These are phyloP conservation scores for Phialophora verrucosa DNA, from an alignment of 2,329 filamentous ascomycete species.

Conservation along the genomic window DNA sequence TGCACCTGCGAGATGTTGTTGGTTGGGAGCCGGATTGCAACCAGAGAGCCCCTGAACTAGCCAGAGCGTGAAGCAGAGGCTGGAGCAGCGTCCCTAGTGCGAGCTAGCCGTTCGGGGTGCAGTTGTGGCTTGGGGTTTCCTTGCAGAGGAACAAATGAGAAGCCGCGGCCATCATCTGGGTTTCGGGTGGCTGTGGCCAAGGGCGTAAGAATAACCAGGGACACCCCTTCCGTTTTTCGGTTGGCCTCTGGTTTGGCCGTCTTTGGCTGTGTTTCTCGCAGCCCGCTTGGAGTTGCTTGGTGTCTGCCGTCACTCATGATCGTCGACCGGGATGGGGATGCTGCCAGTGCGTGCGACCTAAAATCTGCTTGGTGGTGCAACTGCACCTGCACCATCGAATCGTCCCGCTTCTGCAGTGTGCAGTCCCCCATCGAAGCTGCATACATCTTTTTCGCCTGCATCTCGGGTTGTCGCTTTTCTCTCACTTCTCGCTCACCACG, in stretches of 20 bases:
- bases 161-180: conserved; percentile 4
- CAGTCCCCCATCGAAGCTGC: conserved; percentile 1
- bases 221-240: conserved; percentile 3
- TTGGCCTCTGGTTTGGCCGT: neutral
- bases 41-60: conserved; percentile 9
- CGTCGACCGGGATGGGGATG: conserved; percentile 10
- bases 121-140: conserved; percentile 13
- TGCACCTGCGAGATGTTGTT: neutral
- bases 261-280: conserved; percentile 12
- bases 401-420: conserved; percentile 6
- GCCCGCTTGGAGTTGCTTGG: conserved; percentile 20
- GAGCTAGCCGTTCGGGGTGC: conserved; percentile 9
- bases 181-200: conserved; percentile 12
- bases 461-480: neutral
- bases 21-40: neutral
- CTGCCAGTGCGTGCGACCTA: conserved; percentile 1
- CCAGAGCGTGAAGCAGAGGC: neutral
- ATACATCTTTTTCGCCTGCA: conserved; percentile 8
- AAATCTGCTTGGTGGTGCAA: conserved; percentile 12
- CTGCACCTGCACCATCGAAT: conserved; percentile 5
- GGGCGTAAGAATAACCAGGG: conserved; percentile 19
- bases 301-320: conserved; percentile 6
- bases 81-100: neutral
- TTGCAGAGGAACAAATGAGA: conserved; percentile 1
- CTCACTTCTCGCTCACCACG: neutral